phyloP scores from a whole-genome alignment of 1,139 yeast genomes.

The Candida albicans region DNA sequence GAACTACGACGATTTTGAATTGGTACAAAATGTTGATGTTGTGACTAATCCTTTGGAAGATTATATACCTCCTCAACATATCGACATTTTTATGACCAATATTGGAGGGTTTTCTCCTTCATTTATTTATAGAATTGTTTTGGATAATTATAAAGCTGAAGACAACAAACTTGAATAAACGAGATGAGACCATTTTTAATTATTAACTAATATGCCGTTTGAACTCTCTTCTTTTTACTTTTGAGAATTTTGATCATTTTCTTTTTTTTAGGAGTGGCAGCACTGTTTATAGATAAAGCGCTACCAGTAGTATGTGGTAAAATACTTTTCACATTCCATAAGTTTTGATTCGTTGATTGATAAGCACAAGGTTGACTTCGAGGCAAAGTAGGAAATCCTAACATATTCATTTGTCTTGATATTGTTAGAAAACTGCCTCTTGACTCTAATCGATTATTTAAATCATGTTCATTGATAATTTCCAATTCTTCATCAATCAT shows the following conservation, averaged over 20 bases:
- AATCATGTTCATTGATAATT: conserved; percentile 3
- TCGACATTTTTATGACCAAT: conserved; percentile 92
- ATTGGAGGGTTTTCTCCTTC: conserved; percentile 97
- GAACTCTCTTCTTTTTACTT: background rate
- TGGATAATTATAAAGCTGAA: conserved; percentile 88
- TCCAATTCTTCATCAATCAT: conserved; percentile 13
- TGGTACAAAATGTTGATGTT: conserved; percentile 69
- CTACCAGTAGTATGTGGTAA: too few species aligned
- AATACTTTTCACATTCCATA: background rate
- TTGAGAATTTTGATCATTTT: conserved; percentile 7
- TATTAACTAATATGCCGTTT: background rate
- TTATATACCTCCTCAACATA: conserved; percentile 90
- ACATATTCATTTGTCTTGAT: conserved; percentile 2
- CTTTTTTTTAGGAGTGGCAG: background rate
- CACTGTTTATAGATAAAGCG: background rate
- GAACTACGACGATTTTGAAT: conserved; percentile 62
- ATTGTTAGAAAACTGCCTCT: conserved; percentile 10
- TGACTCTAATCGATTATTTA: conserved; percentile 3
- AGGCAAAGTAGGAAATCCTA: background rate
- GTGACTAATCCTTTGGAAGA: conserved; percentile 91
- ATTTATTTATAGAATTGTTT: conserved; percentile 89
- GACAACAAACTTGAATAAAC: conserved; percentile 60
- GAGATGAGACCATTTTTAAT: background rate
- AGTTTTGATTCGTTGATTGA: background rate
- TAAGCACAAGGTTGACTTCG: background rate